Conservation (phyloP, 2,329 filamentous ascomycete genomes). For the Hypoxylon sp. region DNA sequence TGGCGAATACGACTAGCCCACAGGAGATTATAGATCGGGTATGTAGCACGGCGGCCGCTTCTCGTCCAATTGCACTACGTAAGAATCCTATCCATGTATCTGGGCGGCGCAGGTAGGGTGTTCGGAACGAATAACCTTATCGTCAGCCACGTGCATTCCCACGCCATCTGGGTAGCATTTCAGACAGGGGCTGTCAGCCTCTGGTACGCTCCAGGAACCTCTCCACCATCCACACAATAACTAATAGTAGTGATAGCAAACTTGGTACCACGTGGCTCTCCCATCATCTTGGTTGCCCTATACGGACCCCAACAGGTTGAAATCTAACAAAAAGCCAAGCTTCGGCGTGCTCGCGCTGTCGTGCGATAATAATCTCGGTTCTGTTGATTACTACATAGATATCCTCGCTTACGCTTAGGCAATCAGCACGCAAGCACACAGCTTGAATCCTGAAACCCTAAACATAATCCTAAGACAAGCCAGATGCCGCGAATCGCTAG, state of each 20-base stretch:
- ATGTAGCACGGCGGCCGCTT: not conserved
- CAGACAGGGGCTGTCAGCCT: not conserved
- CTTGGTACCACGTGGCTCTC: not conserved
- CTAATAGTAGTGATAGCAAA: not conserved
- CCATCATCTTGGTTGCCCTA: not conserved
- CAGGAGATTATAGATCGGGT: not conserved
- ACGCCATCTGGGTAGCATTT: not conserved
- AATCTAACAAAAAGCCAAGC: not conserved
- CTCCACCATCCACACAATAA: not conserved
- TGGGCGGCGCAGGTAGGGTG: not conserved
- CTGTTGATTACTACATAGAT: constrained; percentile 3
- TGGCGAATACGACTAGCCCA: not conserved
- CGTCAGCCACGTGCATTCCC: constrained; percentile 3
- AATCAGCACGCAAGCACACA: not conserved
- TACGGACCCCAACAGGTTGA: not conserved
- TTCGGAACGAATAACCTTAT: constrained; percentile 1
- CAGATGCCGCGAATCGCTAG: constrained; percentile 1
- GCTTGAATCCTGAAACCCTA: constrained; percentile 7
- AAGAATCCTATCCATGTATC: not conserved
- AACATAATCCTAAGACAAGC: not conserved
- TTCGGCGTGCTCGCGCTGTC: not conserved
- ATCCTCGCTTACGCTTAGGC: not conserved
- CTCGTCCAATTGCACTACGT: not conserved
- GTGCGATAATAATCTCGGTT: constrained; percentile 7
- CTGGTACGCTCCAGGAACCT: not conserved